Evolutionary conservation across 1,284 basidiomycete genomes (phyloP).

Genomic region (Veloporphyrellus conicus): DNA sequence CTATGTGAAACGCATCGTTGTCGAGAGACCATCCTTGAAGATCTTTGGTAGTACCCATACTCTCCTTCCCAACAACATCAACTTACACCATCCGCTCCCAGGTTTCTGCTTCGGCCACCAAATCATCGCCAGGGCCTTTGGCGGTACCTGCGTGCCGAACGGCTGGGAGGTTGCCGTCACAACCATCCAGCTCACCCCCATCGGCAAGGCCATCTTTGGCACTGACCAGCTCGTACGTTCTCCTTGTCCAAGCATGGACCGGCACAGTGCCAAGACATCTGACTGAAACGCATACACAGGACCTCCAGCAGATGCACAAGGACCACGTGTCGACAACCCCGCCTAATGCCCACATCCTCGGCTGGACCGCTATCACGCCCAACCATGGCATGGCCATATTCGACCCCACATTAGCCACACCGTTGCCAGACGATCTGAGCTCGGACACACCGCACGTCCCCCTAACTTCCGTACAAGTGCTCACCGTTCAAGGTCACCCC

Average conservation of each 20-base stretch:
- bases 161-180: conserved; percentile 77
- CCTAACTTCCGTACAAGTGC: conserved; percentile 51
- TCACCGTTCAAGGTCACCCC: conserved; percentile 77
- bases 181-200: conserved; percentile 57
- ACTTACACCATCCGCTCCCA: conserved; percentile 24
- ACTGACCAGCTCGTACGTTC: conserved; percentile 31
- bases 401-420: conserved; percentile 27
- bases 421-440: not conserved
- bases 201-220: conserved; percentile 66
- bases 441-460: conserved; percentile 5
- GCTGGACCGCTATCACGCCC: conserved; percentile 52
- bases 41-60: conserved; percentile 53
- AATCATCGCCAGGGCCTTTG: conserved; percentile 74
- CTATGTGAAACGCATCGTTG: conserved; percentile 48
- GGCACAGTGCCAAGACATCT: too few species aligned
- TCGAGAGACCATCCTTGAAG: conserved; percentile 52
- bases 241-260: too few species aligned
- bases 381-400: conserved; percentile 73
- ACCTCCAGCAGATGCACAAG: conserved; percentile 79
- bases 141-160: conserved; percentile 65
- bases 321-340: conserved; percentile 73
- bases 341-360: conserved; percentile 48
- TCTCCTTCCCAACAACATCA: too few species aligned
- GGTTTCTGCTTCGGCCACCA: conserved; percentile 91
- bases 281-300: conserved; percentile 39